Evolutionary conservation across 805 yeast genomes (phyloP).

Genomic region (Tetrapisispora taiwanensis): DNA sequence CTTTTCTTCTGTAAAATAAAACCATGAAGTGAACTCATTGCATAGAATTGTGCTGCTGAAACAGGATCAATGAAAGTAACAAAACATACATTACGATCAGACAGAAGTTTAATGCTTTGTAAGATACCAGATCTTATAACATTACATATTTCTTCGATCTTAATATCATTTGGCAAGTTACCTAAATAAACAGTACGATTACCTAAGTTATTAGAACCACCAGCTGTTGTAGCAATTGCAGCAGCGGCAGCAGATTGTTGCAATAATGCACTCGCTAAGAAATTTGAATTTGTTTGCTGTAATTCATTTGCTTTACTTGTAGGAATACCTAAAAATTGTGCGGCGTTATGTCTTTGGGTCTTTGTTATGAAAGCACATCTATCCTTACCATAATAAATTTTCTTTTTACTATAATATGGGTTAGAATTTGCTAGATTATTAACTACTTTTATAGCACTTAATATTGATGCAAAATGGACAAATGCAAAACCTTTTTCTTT

Average conservation of each 20-base stretch:
- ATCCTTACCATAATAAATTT: conserved; percentile 87
- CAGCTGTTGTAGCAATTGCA: conserved; percentile 91
- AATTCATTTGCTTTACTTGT: conserved; percentile 80
- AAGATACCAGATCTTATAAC: conserved; percentile 91
- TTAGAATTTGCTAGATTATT: conserved; percentile 54
- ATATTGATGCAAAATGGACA: conserved; percentile 77
- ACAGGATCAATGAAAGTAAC: conserved; percentile 93
- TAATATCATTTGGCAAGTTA: conserved; percentile 76
- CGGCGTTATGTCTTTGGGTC: conserved; percentile 94
- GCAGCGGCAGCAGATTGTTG: conserved; percentile 97
- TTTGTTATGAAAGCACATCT: conserved; percentile 90
- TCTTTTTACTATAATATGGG: conserved; percentile 62
- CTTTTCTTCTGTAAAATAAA: conserved; percentile 75
- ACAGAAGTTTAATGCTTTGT: conserved; percentile 69
- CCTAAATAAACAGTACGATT: conserved; percentile 91
- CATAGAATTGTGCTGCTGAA: conserved; percentile 95
- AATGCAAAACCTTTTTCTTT: conserved; percentile 80
- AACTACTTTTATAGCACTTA: conserved; percentile 80
- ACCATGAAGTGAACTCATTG: conserved; percentile 86
- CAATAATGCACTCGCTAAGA: conserved; percentile 61
- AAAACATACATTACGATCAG: conserved; percentile 85
- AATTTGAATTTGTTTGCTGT: conserved; percentile 52
- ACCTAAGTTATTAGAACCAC: conserved; percentile 85
- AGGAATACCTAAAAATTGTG: conserved; percentile 83
- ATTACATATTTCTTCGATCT: conserved; percentile 88